phyloP scores from a whole-genome alignment of 2,329 filamentous ascomycete genomes.

The Emergomyces pasteurianus region DNA sequence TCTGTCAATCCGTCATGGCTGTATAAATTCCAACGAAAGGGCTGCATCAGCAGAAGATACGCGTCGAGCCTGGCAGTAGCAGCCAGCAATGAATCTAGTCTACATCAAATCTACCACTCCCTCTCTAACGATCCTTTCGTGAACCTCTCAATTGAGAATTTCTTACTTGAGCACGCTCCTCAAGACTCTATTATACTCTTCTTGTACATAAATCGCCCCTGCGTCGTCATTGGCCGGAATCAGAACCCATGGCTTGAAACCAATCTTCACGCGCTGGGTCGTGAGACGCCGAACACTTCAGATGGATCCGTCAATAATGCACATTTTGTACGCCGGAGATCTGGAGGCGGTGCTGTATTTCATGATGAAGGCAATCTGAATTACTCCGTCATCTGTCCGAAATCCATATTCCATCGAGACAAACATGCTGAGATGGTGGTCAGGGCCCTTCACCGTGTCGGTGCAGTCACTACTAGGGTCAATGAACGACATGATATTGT shows the following conservation, averaged over 20 bases:
- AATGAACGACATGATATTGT: conserved; percentile 94
- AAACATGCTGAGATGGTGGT: conserved; percentile 89
- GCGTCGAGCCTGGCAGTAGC: conserved; percentile 23
- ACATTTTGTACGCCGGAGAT: conserved; percentile 67
- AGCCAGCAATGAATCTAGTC: conserved; percentile 22
- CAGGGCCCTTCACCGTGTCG: conserved; percentile 51
- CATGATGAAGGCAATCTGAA: conserved; percentile 91
- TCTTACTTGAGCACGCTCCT: conserved; percentile 64
- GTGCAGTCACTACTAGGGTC: conserved; percentile 50
- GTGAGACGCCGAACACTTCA: conserved; percentile 6
- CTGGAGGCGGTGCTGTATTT: conserved; percentile 86
- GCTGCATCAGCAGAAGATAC: conserved; percentile 15
- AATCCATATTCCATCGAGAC: conserved; percentile 64
- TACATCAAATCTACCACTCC: conserved; percentile 58
- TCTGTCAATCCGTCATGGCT: conserved; percentile 1
- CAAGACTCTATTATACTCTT: conserved; percentile 67
- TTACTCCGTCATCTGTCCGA: conserved; percentile 81
- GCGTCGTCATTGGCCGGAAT: conserved; percentile 85
- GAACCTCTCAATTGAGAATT: conserved; percentile 90
- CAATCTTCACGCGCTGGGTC: conserved; percentile 52
- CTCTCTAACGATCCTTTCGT: conserved; percentile 62
- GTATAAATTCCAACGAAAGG: conserved; percentile 3
- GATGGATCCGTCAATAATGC: conserved; percentile 25
- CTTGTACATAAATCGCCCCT: conserved; percentile 77
- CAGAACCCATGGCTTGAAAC: conserved; percentile 96